Percentiles rank a stretch among this genome's conserved stretches.
Evolutionary conservation across 805 yeast species (phyloP).

Genomic region (Candida silvicultrix): DNA sequence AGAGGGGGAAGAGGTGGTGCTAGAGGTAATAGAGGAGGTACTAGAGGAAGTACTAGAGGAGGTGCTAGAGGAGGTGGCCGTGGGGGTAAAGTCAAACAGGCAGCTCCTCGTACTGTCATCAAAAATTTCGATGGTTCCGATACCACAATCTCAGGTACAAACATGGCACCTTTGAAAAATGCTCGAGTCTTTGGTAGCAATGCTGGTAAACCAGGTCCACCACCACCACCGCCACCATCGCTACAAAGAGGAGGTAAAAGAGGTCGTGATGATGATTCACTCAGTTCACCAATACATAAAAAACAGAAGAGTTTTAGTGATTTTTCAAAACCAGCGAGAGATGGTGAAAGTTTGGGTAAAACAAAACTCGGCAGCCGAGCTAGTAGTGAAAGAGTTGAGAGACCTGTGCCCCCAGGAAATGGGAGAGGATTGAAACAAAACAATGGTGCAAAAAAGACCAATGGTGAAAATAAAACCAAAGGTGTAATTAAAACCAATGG

Average conservation of each 20-base stretch:
- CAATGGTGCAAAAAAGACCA: too few species aligned
- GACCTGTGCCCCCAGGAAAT: slow-evolving; percentile 4
- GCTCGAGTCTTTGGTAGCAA: not conserved
- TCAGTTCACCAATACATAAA: not conserved
- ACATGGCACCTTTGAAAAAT: not conserved
- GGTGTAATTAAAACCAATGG: not conserved
- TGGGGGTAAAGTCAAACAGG: not conserved
- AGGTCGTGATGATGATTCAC: not conserved
- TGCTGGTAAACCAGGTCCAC: not conserved
- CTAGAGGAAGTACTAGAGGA: not conserved
- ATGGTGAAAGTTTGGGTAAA: not conserved
- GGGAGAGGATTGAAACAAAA: slow-evolving; percentile 3
- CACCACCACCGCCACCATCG: not conserved
- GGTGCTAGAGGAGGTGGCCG: not conserved
- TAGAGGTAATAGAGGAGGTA: not conserved
- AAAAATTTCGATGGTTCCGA: not conserved
- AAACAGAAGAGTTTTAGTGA: not conserved
- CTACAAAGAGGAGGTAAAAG: not conserved
- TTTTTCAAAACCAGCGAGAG: not conserved
- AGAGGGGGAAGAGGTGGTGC: not conserved
- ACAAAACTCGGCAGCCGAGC: slow-evolving; percentile 1
- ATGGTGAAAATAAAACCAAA: too few species aligned
- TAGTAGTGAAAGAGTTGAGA: slow-evolving; percentile 1
- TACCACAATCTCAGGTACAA: slow-evolving; percentile 1
- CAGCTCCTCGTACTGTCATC: not conserved